A percentile compares a stretch with the other conserved stretches of the same genome.
phyloP scores from a whole-genome alignment of 2,329 filamentous ascomycete species.

The Coniella vitis region DNA sequence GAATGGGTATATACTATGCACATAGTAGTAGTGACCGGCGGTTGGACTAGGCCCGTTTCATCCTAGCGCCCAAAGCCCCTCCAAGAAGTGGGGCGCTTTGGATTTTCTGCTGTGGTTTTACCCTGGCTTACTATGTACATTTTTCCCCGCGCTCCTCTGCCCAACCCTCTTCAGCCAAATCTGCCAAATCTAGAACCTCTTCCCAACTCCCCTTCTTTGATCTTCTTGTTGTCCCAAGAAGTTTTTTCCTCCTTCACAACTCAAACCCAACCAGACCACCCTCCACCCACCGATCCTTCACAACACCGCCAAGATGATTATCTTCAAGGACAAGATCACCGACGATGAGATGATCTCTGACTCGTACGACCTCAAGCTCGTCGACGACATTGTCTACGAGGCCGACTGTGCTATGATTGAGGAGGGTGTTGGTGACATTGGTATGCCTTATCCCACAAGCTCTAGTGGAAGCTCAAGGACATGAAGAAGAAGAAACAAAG shows the following conservation, averaged over 20 bases:
- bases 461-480: not conserved
- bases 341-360: conserved; percentile 96
- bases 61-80: conserved; percentile 2
- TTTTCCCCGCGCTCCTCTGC: conserved; percentile 14
- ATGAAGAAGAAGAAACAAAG: not conserved
- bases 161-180: conserved; percentile 4
- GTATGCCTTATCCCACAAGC: conserved; percentile 40
- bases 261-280: conserved; percentile 22
- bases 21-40: not conserved
- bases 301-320: conserved; percentile 57
- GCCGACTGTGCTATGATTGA: conserved; percentile 87
- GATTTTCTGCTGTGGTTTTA: conserved; percentile 8
- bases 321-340: conserved; percentile 75
- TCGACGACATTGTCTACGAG: conserved; percentile 76
- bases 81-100: conserved; percentile 6
- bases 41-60: conserved; percentile 6
- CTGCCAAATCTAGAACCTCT: conserved; percentile 3
- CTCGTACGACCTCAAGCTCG: conserved; percentile 75
- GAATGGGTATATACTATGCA: not conserved
- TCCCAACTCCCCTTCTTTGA: conserved; percentile 1
- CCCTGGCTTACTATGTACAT: conserved; percentile 1
- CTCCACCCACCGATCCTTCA: conserved; percentile 16
- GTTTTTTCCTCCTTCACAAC: not conserved
- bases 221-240: conserved; percentile 5
- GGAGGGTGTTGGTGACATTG: conserved; percentile 65